These are phyloP conservation scores for Globisporangium megalacanthum DNA, from an alignment of 352 stramenopile genomes.

Conservation along the genomic window DNA sequence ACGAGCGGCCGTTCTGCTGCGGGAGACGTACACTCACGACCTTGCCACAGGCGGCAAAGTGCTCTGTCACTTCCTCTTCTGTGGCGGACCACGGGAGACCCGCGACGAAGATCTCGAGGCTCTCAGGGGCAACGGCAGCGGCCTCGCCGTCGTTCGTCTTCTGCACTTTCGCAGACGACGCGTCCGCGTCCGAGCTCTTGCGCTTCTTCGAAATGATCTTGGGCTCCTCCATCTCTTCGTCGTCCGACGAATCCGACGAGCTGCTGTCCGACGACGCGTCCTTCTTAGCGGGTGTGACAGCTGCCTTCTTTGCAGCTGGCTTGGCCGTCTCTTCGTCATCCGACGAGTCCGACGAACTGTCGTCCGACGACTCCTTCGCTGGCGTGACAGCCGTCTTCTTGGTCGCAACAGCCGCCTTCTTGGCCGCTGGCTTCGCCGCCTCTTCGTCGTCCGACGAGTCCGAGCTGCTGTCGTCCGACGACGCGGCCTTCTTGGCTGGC, in stretches of 20 bases:
- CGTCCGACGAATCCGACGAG: slow-evolving; percentile 21
- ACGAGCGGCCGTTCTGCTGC: slow-evolving; percentile 86
- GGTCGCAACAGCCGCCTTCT: slow-evolving; percentile 17
- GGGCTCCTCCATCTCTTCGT: slow-evolving; percentile 44
- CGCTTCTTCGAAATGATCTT: slow-evolving; percentile 76
- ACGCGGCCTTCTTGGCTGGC: slow-evolving; percentile 19
- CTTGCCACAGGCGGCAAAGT: slow-evolving; percentile 92
- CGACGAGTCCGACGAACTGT: slow-evolving; percentile 24
- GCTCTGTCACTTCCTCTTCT: slow-evolving; percentile 92
- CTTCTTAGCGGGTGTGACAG: slow-evolving; percentile 29
- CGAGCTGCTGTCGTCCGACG: slow-evolving; percentile 24
- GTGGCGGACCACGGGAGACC: slow-evolving; percentile 94
- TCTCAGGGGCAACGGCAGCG: slow-evolving; percentile 38
- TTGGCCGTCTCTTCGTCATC: slow-evolving; percentile 49
- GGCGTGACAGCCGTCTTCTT: slow-evolving; percentile 26
- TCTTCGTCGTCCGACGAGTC: slow-evolving; percentile 54
- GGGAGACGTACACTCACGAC: slow-evolving; percentile 83
- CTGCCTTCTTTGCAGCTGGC: slow-evolving; percentile 20
- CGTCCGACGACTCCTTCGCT: slow-evolving; percentile 24
- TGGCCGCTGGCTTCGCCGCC: slow-evolving; percentile 19
- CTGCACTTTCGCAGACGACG: slow-evolving; percentile 55
- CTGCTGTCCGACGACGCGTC: slow-evolving; percentile 20
- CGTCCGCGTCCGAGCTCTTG: slow-evolving; percentile 73
- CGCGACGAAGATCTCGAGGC: slow-evolving; percentile 86
- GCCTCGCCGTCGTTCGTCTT: slow-evolving; percentile 71